phyloP scores from a whole-genome alignment of 2,329 filamentous ascomycete genomes.

The Chrysoporthe austroafricana region DNA sequence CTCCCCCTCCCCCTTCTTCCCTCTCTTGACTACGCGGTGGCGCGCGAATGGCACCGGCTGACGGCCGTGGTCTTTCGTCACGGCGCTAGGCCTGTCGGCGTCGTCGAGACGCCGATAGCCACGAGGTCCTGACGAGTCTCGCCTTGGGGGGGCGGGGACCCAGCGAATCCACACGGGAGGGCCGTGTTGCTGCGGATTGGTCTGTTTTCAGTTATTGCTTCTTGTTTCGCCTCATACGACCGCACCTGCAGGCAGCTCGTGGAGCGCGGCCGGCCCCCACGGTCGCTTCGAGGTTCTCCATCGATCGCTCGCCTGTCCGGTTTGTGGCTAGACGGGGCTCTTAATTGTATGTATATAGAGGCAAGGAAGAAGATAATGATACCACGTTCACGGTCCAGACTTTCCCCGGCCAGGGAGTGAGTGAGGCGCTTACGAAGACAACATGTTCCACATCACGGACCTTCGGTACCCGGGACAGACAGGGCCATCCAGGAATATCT shows the following conservation, averaged over 20 bases:
- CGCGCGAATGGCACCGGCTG: constrained; percentile 18
- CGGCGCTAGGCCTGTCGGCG: constrained; percentile 19
- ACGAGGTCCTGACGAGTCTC: constrained; percentile 20
- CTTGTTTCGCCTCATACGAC: background rate
- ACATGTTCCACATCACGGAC: background rate
- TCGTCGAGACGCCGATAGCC: constrained; percentile 15
- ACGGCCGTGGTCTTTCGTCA: constrained; percentile 3
- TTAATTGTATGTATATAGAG: constrained; percentile 17
- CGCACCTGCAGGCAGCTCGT: background rate
- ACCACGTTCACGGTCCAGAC: constrained; percentile 14
- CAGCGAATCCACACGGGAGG: background rate
- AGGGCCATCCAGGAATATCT: background rate
- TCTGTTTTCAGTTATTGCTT: background rate
- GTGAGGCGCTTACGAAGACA: background rate
- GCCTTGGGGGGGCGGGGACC: background rate
- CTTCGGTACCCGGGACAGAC: constrained; percentile 1
- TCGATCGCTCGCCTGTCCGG: background rate
- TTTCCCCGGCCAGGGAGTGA: no score
- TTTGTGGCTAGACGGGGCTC: background rate
- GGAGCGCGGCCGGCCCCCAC: background rate
- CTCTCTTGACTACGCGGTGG: constrained; percentile 8
- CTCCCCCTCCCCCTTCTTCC: no score
- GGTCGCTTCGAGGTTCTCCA: background rate
- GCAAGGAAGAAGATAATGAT: constrained; percentile 14
- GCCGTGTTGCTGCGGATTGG: background rate